These are phyloP conservation scores for Nitzschia palea DNA, from an alignment of 108 stramenopile species.

Conservation along the genomic window DNA sequence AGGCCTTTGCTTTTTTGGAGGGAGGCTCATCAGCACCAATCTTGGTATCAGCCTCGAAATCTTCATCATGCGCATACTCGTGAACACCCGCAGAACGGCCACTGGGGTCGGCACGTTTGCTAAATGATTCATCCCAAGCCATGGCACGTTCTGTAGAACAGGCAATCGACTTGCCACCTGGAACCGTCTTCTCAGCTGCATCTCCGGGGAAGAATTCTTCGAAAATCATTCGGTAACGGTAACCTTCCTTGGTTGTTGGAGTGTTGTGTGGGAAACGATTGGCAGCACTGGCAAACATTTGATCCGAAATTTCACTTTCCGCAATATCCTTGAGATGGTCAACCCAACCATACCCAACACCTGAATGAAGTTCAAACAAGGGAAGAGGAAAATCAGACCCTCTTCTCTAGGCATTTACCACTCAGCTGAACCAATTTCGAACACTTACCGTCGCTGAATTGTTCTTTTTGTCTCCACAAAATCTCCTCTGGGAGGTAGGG, in stretches of 20 bases:
- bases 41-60: conserved; percentile 80
- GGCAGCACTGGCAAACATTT: conserved; percentile 88
- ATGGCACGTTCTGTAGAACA: conserved; percentile 98
- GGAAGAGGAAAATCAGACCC: conserved; percentile 6
- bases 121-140: conserved; percentile 92
- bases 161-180: conserved; percentile 97
- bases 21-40: conserved; percentile 24
- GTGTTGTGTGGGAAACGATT: conserved; percentile 98
- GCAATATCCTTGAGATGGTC: conserved; percentile 92
- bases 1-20: conserved; percentile 66
- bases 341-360: conserved; percentile 99
- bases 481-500: conserved; percentile 96
- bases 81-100: conserved; percentile 98
- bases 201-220: conserved; percentile 96
- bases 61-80: conserved; percentile 85
- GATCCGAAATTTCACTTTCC: conserved; percentile 90
- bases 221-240: conserved; percentile 96
- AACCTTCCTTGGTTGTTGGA: conserved; percentile 97
- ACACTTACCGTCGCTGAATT: conserved; percentile 93
- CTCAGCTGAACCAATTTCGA: not conserved
- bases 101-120: conserved; percentile 88
- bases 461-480: conserved; percentile 99
- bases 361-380: conserved; percentile 17
- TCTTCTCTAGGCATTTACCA: not conserved
- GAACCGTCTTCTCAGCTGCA: conserved; percentile 94